phyloP scores from a whole-genome alignment of 2,329 filamentous ascomycete genomes.

The Pseudopyrenochaeta lycopersici region DNA sequence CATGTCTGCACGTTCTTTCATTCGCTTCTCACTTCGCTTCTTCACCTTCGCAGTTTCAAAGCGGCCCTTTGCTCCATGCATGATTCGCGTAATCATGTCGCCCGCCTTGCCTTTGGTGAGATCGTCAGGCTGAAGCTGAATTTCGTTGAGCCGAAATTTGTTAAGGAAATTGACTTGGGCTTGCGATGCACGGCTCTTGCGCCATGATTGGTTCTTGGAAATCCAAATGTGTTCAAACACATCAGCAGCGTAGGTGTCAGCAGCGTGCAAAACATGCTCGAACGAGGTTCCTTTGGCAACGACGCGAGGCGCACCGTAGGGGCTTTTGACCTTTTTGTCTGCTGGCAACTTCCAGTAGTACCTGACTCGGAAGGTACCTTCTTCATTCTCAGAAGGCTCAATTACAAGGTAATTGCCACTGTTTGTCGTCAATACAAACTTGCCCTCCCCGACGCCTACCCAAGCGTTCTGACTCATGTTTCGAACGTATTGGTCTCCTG shows the following conservation, averaged over 20 bases:
- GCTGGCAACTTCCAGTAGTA: conserved; percentile 53
- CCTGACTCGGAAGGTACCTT: conserved; percentile 50
- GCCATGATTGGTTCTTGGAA: conserved; percentile 72
- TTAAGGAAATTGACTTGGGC: conserved; percentile 75
- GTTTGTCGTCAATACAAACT: conserved; percentile 73
- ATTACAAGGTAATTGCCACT: conserved; percentile 69
- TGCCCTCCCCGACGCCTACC: conserved; percentile 77
- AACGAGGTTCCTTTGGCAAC: conserved; percentile 74
- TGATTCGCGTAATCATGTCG: conserved; percentile 93
- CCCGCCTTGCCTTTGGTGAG: conserved; percentile 82
- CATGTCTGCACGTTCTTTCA: conserved; percentile 59
- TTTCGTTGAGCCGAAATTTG: conserved; percentile 65
- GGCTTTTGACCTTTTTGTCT: conserved; percentile 53
- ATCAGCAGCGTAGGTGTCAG: conserved; percentile 79
- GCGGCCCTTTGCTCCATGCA: conserved; percentile 77
- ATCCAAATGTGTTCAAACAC: conserved; percentile 76
- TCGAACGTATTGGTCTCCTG: conserved; percentile 80
- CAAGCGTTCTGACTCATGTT: conserved; percentile 78
- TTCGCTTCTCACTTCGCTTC: conserved; percentile 33
- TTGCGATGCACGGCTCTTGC: conserved; percentile 67
- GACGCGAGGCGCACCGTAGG: conserved; percentile 73
- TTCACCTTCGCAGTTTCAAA: conserved; percentile 49
- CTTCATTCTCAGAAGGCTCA: conserved; percentile 53
- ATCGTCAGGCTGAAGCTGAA: conserved; percentile 63
- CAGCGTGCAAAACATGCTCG: conserved; percentile 79